Evolutionary conservation across 352 stramenopile genomes (phyloP), one percentile per base, ranked within the genome.

Genomic region (Peronosclerospora sorghi): DNA sequence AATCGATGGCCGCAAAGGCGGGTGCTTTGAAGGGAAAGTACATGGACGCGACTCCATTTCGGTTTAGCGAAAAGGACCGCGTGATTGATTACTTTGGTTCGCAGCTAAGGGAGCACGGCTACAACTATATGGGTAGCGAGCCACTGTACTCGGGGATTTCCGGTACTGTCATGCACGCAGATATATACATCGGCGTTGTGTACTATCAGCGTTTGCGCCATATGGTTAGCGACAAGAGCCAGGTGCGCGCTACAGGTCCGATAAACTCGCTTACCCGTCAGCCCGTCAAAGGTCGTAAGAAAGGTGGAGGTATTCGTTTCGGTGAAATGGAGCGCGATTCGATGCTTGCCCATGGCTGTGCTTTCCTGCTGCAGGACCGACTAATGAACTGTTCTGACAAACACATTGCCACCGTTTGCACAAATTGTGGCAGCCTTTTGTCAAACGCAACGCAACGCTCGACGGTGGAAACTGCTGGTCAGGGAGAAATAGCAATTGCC

Each of bases 151-250:
- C 85, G 44, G 97, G 97, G 17, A 90, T 99, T 45, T 98, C 86
- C 38, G 97, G 97, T 26, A 98, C 91, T 32, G 59, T 98, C 43
- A 97, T 99, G 91, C 92, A 99, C 36, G 96, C 95, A 12, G 95
- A 99, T 57, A 97, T 99, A 35, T 99, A 99, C 78, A 99, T 99
- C 45, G 97, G 97, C 32, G 81, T 99, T n/a, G 96, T 99, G 26
- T 99, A 98, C 73, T 99, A 99, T 68, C 97, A 99, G 81, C 83
- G 97, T 38, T 71, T 99, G 57, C 87, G 96, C 44, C 97, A 99
- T 82, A 99, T 99, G 97, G 97, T 99, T 46, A 98, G 88, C 51
- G 97, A 99, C 77, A 99, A 99, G 82, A 97, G 83, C 42, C 97
- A 99, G 70, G 96, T 99, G 40, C 92, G 97, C 58, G 86, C 95